These are phyloP conservation scores for Corymbia maculata DNA, from an alignment of 345 rosid species.

Conservation along the genomic window DNA sequence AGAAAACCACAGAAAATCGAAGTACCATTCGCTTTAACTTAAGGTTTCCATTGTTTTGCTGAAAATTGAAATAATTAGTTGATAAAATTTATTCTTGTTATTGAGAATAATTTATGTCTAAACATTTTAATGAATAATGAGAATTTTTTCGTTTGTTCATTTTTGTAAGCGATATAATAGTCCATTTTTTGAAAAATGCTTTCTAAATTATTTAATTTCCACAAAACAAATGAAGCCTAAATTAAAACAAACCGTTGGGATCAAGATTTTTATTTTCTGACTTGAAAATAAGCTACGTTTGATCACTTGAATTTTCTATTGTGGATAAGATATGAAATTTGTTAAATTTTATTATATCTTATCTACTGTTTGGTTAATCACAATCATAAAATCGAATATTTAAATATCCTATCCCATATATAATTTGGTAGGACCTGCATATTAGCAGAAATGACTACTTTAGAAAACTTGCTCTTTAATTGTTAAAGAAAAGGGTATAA, in stretches of 20 bases:
- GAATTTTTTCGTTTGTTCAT: too few species aligned
- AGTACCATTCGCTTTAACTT: not conserved
- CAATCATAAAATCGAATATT: not conserved
- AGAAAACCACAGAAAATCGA: not conserved
- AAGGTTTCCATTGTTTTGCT: too few species aligned
- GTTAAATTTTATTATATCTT: too few species aligned
- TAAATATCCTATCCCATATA: not conserved
- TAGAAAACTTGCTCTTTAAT: not conserved
- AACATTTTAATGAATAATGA: too few species aligned
- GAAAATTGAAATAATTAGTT: too few species aligned
- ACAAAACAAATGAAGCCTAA: not conserved
- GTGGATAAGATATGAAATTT: too few species aligned
- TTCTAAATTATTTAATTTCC: too few species aligned
- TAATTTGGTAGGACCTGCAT: not conserved
- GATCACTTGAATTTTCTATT: not conserved
- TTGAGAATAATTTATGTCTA: too few species aligned
- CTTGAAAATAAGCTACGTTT: not conserved
- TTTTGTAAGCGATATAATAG: too few species aligned
- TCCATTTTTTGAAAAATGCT: too few species aligned
- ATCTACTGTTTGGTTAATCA: too few species aligned
- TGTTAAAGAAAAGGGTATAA: not conserved
- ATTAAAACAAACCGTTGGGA: not conserved
- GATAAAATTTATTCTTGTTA: too few species aligned
- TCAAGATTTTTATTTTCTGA: not conserved
- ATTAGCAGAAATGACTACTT: not conserved